phyloP scores from a whole-genome alignment of 345 rosid genomes.

The Kernera saxatilis region DNA sequence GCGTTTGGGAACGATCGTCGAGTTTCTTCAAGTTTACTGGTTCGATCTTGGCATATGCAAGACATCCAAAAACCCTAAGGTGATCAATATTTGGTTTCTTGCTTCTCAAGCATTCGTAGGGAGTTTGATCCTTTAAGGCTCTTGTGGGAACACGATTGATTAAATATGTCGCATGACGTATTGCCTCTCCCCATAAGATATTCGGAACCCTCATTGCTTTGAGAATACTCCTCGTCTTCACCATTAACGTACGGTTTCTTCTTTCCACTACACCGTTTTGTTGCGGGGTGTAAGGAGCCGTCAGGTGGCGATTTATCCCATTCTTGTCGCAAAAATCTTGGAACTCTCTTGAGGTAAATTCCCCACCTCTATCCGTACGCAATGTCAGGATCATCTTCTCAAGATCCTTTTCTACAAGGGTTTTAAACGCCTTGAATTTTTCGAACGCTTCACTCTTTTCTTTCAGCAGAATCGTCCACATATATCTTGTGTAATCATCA shows the following conservation, averaged over 20 bases:
- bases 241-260: neutral
- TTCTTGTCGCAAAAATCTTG: neutral
- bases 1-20: neutral
- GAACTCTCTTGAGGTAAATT: neutral
- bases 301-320: neutral
- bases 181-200: neutral
- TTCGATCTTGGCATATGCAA: neutral
- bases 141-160: neutral
- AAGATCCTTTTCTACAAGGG: neutral
- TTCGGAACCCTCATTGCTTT: neutral
- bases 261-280: neutral
- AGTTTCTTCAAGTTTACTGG: neutral
- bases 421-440: neutral
- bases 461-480: neutral
- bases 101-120: neutral
- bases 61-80: neutral
- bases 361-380: neutral
- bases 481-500: no score
- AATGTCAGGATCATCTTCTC: neutral
- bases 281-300: neutral
- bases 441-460: neutral
- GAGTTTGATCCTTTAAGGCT: neutral
- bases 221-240: neutral
- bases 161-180: neutral
- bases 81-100: neutral